Percentiles rank a stretch among this genome's conserved stretches.
Evolutionary conservation across 345 rosid species (phyloP).

Genomic region (Brassica juncea): DNA sequence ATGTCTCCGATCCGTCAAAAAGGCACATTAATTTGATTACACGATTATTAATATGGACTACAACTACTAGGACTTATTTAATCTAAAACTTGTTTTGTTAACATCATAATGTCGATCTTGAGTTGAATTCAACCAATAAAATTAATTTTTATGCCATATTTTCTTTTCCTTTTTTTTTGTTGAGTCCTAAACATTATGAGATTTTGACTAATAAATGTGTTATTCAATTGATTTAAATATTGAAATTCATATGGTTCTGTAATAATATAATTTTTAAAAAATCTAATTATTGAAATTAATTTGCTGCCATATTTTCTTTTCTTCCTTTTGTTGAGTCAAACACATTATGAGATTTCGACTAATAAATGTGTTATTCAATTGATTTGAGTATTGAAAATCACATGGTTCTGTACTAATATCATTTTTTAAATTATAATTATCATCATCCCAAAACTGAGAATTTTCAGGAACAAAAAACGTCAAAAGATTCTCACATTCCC

Average conservation of each 20-base stretch:
- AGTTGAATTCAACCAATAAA: background rate
- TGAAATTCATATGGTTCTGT: background rate
- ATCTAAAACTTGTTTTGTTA: background rate
- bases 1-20: conserved; percentile 17
- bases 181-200: background rate
- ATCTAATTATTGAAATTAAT: background rate
- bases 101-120: background rate
- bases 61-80: background rate
- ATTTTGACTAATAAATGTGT: background rate
- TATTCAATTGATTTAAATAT: background rate
- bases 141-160: background rate
- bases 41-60: conserved; percentile 5
- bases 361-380: background rate
- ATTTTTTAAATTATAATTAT: background rate
- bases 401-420: background rate
- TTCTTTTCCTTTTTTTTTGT: background rate
- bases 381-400: background rate
- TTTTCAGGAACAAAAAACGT: background rate
- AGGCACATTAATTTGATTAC: background rate
- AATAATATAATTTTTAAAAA: no score
- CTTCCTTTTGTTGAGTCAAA: background rate
- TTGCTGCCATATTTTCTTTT: background rate
- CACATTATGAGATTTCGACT: background rate
- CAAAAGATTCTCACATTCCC: conserved; percentile 31
- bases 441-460: background rate